phyloP scores from a whole-genome alignment of 2,329 filamentous ascomycete genomes.

The Cladosporium sp. region DNA sequence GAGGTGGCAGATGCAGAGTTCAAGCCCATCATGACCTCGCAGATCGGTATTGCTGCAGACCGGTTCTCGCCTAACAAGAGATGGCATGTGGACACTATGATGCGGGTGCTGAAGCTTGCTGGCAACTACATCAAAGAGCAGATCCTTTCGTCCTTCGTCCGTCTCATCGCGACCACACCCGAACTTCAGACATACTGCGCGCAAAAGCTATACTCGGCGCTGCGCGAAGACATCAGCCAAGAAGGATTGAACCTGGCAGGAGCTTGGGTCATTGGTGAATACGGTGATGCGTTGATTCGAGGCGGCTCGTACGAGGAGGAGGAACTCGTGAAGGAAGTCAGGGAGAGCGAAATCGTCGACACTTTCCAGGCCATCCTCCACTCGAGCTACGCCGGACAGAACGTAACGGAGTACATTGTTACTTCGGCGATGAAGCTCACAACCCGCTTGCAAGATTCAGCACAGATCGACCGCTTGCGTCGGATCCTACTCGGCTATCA shows the following conservation, averaged over 20 bases:
- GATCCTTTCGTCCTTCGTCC: constrained; percentile 92
- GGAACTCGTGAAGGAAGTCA: constrained; percentile 75
- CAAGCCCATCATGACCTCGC: constrained; percentile 95
- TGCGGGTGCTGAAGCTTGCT: constrained; percentile 85
- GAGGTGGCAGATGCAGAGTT: constrained; percentile 98
- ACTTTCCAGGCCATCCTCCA: constrained; percentile 88
- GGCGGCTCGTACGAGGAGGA: constrained; percentile 93
- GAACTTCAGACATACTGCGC: constrained; percentile 95
- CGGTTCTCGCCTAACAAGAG: constrained; percentile 93
- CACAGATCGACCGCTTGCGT: constrained; percentile 81
- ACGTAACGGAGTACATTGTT: constrained; percentile 90
- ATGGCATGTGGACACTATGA: constrained; percentile 98
- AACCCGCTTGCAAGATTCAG: constrained; percentile 71
- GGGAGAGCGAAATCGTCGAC: constrained; percentile 84
- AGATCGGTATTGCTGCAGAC: constrained; percentile 95
- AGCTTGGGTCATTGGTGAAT: constrained; percentile 97
- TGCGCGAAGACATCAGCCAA: constrained; percentile 96
- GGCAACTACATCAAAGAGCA: constrained; percentile 98
- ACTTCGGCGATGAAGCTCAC: constrained; percentile 94
- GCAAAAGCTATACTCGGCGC: constrained; percentile 82
- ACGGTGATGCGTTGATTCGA: constrained; percentile 79
- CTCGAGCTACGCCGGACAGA: constrained; percentile 88
- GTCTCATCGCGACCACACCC: constrained; percentile 87
- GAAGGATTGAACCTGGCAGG: constrained; percentile 90
- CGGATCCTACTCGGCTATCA: constrained; percentile 71